Base-by-base conservation (phyloP, 805 yeast genomes). In the Candida chauliodis region DNA sequence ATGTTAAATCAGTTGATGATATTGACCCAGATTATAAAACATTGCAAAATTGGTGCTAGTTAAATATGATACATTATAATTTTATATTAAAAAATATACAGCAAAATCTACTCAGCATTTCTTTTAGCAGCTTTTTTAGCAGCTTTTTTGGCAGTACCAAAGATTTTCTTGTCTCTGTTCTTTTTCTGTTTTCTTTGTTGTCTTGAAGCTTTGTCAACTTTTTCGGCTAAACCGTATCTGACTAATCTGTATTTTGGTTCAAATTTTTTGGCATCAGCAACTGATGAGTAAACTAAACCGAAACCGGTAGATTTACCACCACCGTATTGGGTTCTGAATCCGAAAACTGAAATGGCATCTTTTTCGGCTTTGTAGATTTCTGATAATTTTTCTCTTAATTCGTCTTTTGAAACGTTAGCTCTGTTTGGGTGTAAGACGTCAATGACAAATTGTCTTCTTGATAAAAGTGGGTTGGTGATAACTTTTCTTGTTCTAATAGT, bases 121-220 rank as follows among this genome's bases (percentile, higher is more conserved):
- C 95, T 85, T 75, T 78, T 84, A 69, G 91, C 91, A 68, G 81
- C 79, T 73, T 76, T 82, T 81, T 89, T 90, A 74, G 95, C 95
- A 74, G 82, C 84, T 73, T 86, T 81, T 72, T 79, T 84, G 67
- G 90, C 95, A 64, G 99, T 93, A 84, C 99, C 99, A 67, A 91
- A 89, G 84, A 87, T 73, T 86, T 93, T 93, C 89, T 84, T 83
- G 68, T 85, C 96, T 81, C 97, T 89, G 95, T 93, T 93, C 90
- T 93, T 91, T 89, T 85, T 88, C 81, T 91, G 98, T 78, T 93
- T 93, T 83, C 99, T 88, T 81, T 93, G 99, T 80, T 90, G 96
- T 89, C 98, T 90, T 63, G 97, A 88, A 62, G 96, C 79, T 81
- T 88, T 89, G 76, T 91, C 97, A 65, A 84, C 90, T 83, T 87